Evolutionary conservation across 2,329 filamentous ascomycete genomes (phyloP), one percentile per base, ranked within the genome.

Genomic region (Alternaria consortialis): DNA sequence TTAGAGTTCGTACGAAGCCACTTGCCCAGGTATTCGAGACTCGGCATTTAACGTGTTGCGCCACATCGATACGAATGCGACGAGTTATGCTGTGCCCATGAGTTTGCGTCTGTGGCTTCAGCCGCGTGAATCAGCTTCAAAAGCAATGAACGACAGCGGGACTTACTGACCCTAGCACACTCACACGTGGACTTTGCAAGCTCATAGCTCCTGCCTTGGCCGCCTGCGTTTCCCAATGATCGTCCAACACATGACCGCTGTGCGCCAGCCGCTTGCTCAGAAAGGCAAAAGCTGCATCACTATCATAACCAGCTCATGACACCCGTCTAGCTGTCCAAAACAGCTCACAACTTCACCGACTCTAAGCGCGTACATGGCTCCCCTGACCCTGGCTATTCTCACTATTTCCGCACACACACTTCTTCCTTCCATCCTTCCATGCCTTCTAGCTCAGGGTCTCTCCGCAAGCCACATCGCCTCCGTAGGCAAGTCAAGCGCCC

Each of bases 1-100:
- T 39, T 43, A 39, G 43, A 58, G 44, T 43, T 69, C 63, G 64
- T 65, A 67, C 68, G 62, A 69, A 42, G 47, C 53, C 37, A 50
- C 46, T 27, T 29, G 31, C 44, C 44, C 39, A 40, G 39, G 31
- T 32, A 51, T 56, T 39, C 37, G 32, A 53, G 31, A 46, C 31
- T 20, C 57, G 48, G 47, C 40, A 53, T 20, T 32, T 48, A 13
- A 20, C 53, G 13, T 47, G 42, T 43, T 47, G 48, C 47, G 58
- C 52, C 48, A 62, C 51, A 50, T 37, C 23, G 47, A 27, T 32
- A 17, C 61, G 36, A 17, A 36, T 42, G 46, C 48, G 52, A 25
- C 53, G 27, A 37, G 29, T 43, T n/a, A 32, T 29, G 34, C 12
- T 36, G 37, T 47, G 39, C 23, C 34, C 51, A 50, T 47, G 50